Base-by-base conservation (phyloP, 2,329 filamentous ascomycete species). In the Endoconidiophora polonica region DNA sequence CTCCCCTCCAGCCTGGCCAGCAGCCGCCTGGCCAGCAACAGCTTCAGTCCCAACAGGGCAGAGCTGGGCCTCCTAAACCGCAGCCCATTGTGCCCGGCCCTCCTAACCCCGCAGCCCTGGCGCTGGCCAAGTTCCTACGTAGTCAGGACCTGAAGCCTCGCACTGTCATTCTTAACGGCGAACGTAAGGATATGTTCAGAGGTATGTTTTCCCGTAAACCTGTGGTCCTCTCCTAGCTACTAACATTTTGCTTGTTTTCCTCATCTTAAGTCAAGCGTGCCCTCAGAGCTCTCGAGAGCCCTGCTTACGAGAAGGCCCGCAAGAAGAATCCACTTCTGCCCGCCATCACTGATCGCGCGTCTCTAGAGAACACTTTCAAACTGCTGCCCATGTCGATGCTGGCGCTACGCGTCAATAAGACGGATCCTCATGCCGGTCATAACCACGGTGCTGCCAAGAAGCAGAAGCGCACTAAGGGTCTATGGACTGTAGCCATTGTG, bases 111-210 rank as follows among this genome's bases (percentile, higher is more conserved):
- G 79, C 87, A 60, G 88, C 87, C 18, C 68, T 96, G 43, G 87
- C 88, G 6, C 75, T 98, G 49, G 93, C 91, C 57, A 82, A 86
- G 60, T 98, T 94, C 67, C 69, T 98, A 53, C 79, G 80, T 57
- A 66, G 74, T 52, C 88, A 95, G 67, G 77, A 91, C 53, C 68
- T 98, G 56, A 98, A 98, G 74, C 74, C 77, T 16, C 75, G 91
- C 55, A 95, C 88, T 16, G 90, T 85, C 63, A 93, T 98, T 56
- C 76, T 96, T 56, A 88, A 95, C 57, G 91, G 91, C 59, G 88
- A 95, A 72, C 78, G 91, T 60, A 96, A 94, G 68, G 90, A 98
- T 57, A 93, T 98, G 85, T 96, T 98, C 67, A 83, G 82, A 73
- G 87, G 86, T 90, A 70, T 46, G 61, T 54, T 20, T 26, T 10